Base-by-base conservation (phyloP, 164 flowering plant species). In the Hamamelis virginiana region DNA sequence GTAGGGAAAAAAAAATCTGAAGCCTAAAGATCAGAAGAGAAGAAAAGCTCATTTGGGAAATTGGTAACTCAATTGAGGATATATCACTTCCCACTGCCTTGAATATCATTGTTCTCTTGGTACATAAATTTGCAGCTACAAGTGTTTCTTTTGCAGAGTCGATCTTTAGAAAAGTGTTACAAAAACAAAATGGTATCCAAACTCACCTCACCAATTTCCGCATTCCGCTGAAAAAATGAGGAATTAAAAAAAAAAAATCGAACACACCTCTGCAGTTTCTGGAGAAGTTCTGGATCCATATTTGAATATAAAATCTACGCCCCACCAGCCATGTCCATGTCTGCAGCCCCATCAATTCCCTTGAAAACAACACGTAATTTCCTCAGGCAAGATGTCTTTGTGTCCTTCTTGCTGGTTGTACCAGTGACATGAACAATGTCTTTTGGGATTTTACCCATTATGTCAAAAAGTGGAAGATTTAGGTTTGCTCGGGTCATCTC, bases 401-500 rank as follows among this genome's bases (percentile, higher is more conserved):
- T 78, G 74, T 86, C 95, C 28, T 83, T n/a, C n/a, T n/a, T 83
- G 74, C 23, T 75, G 4, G 82, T 67, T 55, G 68, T 71, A 46
- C 98, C 98, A 48, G 84, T 83, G 43, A 81, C 96, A 78, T 91
- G 90, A 68, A 95, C 73, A 9, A 80, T 61, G 66, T 84, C 97
- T 71, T 76, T 87, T 3, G 86, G 59, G 9, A 74, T 58, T 80
- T 78, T 84, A 44, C 77, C 92, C 94, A 92, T 91, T 43, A 95
- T 82, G 9, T 92, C 87, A 70, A 82, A 91, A 19, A 92, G 89
- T 18, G 89, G 81, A 46, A 75, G 64, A 28, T 66, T 77, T 52
- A 95, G 77, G 80, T 92, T 92, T 12, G 96, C 80, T 55, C 97
- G 74, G 10, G 97, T 91, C 97, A 88, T 85, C 81, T 95, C 96